Conservation (phyloP, 1,284 basidiomycete genomes). For the Schizophyllum commune region DNA sequence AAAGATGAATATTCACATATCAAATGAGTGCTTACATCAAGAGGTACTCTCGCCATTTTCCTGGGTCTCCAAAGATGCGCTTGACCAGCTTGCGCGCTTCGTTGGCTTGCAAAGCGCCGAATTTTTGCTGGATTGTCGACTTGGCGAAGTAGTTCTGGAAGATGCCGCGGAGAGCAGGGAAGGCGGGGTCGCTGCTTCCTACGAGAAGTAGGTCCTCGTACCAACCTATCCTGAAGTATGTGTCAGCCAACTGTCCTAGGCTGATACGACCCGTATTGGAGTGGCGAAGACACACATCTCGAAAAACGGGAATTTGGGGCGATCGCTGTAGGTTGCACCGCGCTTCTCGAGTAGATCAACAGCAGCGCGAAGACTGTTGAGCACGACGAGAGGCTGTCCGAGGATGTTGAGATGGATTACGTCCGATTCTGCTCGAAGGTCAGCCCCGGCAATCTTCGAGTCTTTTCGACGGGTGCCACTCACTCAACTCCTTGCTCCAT, state of each 20-base stretch:
- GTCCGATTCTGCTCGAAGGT: constrained; percentile 2
- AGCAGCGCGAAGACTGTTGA: constrained; percentile 22
- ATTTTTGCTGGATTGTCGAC: background rate
- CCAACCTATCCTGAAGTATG: constrained; percentile 4
- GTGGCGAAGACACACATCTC: constrained; percentile 2
- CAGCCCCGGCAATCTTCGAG: too few species aligned
- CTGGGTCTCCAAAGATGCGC: background rate
- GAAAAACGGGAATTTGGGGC: constrained; percentile 9
- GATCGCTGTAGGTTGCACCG: constrained; percentile 21
- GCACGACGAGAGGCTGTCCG: constrained; percentile 20
- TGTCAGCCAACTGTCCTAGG: background rate
- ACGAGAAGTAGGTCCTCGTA: constrained; percentile 3
- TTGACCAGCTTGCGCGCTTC: constrained; percentile 2
- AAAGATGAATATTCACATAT: background rate
- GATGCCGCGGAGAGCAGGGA: constrained; percentile 2
- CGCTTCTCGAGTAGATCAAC: constrained; percentile 25
- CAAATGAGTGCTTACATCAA: background rate
- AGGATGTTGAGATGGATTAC: constrained; percentile 21
- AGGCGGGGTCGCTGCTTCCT: constrained; percentile 1
- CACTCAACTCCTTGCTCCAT: constrained; percentile 14
- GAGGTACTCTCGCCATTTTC: background rate
- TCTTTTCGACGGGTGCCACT: too few species aligned
- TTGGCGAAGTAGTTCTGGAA: constrained; percentile 6
- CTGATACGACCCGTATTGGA: background rate
- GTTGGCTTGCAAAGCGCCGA: constrained; percentile 1